Evolutionary conservation across 768 basidiomycete genomes (phyloP).

Genomic region (Kondoa malvinella): DNA sequence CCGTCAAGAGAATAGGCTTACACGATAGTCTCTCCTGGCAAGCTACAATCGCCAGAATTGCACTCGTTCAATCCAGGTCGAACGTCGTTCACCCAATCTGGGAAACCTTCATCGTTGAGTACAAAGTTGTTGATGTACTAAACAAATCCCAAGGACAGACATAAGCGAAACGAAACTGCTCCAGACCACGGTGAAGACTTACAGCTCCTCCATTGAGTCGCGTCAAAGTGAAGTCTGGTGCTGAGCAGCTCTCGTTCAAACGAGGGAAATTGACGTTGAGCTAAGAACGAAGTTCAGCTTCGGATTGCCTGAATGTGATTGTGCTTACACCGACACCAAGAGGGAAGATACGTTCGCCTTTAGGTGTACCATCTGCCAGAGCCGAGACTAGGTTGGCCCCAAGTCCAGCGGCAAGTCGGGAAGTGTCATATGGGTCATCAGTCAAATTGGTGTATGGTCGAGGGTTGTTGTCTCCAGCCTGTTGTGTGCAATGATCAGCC

Average conservation of each 20-base stretch:
- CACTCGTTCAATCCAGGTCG: slow-evolving; percentile 11
- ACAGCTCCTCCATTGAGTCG: slow-evolving; percentile 14
- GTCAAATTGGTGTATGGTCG: slow-evolving; percentile 9
- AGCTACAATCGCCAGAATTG: slow-evolving; percentile 7
- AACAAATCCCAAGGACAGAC: too few relatives aligned
- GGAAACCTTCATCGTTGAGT: slow-evolving; percentile 13
- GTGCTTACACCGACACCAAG: slow-evolving; percentile 11
- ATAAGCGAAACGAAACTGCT: too few relatives aligned
- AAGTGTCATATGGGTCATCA: slow-evolving; percentile 10
- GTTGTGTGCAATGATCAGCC: too few relatives aligned
- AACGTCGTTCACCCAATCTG: slow-evolving; percentile 5
- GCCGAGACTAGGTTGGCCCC: slow-evolving; percentile 11
- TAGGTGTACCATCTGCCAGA: slow-evolving; percentile 9
- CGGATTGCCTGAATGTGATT: too few relatives aligned
- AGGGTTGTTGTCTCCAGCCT: slow-evolving; percentile 11
- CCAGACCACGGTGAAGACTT: too few relatives aligned
- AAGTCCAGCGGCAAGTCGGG: slow-evolving; percentile 4
- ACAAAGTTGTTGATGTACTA: slow-evolving; percentile 8
- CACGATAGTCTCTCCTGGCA: slow-evolving; percentile 15
- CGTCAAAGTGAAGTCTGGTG: slow-evolving; percentile 6
- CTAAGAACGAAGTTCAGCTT: too few relatives aligned
- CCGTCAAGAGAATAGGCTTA: background rate
- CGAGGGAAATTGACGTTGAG: slow-evolving; percentile 16
- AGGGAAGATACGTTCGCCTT: slow-evolving; percentile 4
- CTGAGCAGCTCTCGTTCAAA: slow-evolving; percentile 12